Evolutionary conservation across 2,329 filamentous ascomycete species (phyloP).

Genomic region (Aspergillus ochraceus): DNA sequence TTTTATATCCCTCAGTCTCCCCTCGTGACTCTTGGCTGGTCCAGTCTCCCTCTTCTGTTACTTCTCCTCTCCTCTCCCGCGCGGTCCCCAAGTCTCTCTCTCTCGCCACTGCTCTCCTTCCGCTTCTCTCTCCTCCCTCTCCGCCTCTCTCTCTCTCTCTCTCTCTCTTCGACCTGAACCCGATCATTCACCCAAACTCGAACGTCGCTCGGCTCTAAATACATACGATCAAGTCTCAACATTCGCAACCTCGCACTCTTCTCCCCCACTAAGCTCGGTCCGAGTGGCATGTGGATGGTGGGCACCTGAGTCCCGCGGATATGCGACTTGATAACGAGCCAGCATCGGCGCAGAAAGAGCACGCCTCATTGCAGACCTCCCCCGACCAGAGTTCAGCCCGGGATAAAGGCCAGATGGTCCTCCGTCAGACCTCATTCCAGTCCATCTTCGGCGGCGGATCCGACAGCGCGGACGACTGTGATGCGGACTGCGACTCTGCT

Average conservation of each 20-base stretch:
- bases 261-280: too few species aligned
- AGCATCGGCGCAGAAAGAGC: constrained; percentile 2
- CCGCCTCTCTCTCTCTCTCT: too few species aligned
- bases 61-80: background rate
- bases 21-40: background rate
- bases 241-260: background rate
- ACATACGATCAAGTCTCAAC: background rate
- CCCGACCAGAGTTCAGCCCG: background rate
- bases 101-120: background rate
- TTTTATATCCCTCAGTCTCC: background rate
- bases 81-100: background rate
- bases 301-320: background rate
- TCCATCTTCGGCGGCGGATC: constrained; percentile 25
- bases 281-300: background rate
- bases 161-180: too few species aligned
- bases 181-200: background rate
- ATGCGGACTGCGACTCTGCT: constrained; percentile 24
- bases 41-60: background rate
- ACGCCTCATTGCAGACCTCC: background rate
- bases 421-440: constrained; percentile 11
- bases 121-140: background rate
- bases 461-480: constrained; percentile 15
- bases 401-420: background rate
- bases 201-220: background rate
- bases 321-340: background rate